A percentile compares a stretch with the other conserved stretches of the same genome.
These are phyloP conservation scores for Arxiozyma heterogenica DNA, from an alignment of 1,139 yeast species.

Conservation along the genomic window DNA sequence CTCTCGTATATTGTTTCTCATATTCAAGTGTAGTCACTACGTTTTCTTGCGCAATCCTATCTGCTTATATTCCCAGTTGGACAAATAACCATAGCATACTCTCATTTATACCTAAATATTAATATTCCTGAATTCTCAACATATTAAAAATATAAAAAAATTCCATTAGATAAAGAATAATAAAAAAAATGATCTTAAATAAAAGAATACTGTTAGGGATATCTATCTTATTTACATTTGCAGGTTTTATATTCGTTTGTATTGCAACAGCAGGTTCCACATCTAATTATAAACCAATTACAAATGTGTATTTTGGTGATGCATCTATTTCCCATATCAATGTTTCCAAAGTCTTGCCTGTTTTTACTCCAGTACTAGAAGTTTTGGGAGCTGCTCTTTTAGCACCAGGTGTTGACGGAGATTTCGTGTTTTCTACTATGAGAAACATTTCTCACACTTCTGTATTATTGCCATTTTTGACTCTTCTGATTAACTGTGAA, in stretches of 20 bases:
- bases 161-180: neutral
- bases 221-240: conserved; percentile 17
- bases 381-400: conserved; percentile 24
- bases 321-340: conserved; percentile 28
- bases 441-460: conserved; percentile 21
- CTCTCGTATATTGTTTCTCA: too few species aligned
- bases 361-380: conserved; percentile 21
- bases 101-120: too few species aligned
- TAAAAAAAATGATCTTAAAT: conserved; percentile 3
- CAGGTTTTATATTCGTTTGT: conserved; percentile 15
- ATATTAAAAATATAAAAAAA: too few species aligned
- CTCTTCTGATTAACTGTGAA: conserved; percentile 19
- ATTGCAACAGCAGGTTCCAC: conserved; percentile 28
- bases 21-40: too few species aligned
- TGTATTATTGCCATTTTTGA: conserved; percentile 24
- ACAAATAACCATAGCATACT: neutral
- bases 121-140: neutral
- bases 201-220: conserved; percentile 10
- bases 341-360: conserved; percentile 29
- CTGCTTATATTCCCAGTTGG: neutral
- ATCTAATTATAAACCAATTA: conserved; percentile 25
- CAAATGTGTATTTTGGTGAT: conserved; percentile 26
- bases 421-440: conserved; percentile 20
- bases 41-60: neutral
- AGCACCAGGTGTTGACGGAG: conserved; percentile 17